Evolutionary conservation across 2,329 filamentous ascomycete species (phyloP), one percentile per base, ranked within the genome.

Genomic region (Fusarium sacchari): DNA sequence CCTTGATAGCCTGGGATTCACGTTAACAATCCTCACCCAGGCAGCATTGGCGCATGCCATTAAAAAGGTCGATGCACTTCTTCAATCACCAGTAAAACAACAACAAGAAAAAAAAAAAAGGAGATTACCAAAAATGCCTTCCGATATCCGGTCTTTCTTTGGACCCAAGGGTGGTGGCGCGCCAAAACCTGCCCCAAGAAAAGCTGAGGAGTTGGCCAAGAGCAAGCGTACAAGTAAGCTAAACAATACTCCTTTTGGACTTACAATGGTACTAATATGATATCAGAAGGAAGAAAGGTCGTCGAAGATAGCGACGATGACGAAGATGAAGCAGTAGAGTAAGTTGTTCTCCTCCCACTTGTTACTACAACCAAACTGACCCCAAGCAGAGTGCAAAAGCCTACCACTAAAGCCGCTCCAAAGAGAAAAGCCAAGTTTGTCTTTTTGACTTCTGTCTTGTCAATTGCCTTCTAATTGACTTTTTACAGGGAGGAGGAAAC

Each of bases 71-170:
- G 30, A 56, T 67, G 40, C 47, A 34, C 50, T 40, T 61, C 43
- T 34, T 46, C 47, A 26, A 34, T 71, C 24, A 20, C 24, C 58
- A 53, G 49, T 49, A 36, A 60, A 57, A 63, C 59, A 39, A 63
- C 42, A 47, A 39, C 15, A 22, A 22, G 7, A 36, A 34, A 20
- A 30, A 14, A 5, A 32, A 39, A 39, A 42, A n/a, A 12, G 30
- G 47, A 28, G 36, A 59, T 65, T 47, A 37, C 30, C 62, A 71
- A 69, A 71, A 69, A 72, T 97, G 97, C 95, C 90, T 64, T 60
- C 95, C 72, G 96, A 98, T 83, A 98, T 98, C 79, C 89, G 95
- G 79, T 94, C 88, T 77, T 98, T 98, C 84, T 98, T 98, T 85
- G 91, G 92, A 62, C 90, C 93, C 69, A 95, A 95, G 82, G 89